Conservation (phyloP, 192 early-diverging fungal species). For the Podila clonocystis region DNA sequence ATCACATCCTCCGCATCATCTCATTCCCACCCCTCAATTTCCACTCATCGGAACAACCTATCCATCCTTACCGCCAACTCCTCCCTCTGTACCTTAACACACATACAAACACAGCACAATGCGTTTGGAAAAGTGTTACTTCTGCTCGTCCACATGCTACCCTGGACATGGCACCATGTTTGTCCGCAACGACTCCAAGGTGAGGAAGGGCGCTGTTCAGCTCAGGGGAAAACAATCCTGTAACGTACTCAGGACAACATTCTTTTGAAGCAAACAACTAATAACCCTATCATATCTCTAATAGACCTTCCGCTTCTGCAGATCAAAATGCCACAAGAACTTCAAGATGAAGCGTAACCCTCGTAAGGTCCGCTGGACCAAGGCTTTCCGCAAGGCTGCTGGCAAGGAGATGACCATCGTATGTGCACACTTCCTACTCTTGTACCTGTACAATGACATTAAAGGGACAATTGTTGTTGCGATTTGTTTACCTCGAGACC, state of each 20-base stretch:
- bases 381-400: slow-evolving; percentile 98
- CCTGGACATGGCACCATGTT: slow-evolving; percentile 99
- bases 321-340: slow-evolving; percentile 99
- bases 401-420: slow-evolving; percentile 99
- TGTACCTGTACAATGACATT: neutral
- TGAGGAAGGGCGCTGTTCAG: slow-evolving; percentile 26
- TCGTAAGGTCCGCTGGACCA: slow-evolving; percentile 99
- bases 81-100: neutral
- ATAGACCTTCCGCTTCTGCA: slow-evolving; percentile 94
- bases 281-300: neutral
- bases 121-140: slow-evolving; percentile 99
- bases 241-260: no score
- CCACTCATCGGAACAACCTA: no score
- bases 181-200: slow-evolving; percentile 98
- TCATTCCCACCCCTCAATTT: no score
- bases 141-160: slow-evolving; percentile 96
- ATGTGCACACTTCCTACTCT: slow-evolving; percentile 47
- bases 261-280: no score
- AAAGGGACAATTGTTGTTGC: neutral
- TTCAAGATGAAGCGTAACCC: slow-evolving; percentile 99
- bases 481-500: no score
- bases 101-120: slow-evolving; percentile 58
- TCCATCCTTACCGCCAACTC: neutral
- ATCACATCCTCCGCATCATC: no score
- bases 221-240: neutral